These are phyloP conservation scores for Nigrospora oryzae DNA, from an alignment of 2,329 filamentous ascomycete species.

Conservation along the genomic window DNA sequence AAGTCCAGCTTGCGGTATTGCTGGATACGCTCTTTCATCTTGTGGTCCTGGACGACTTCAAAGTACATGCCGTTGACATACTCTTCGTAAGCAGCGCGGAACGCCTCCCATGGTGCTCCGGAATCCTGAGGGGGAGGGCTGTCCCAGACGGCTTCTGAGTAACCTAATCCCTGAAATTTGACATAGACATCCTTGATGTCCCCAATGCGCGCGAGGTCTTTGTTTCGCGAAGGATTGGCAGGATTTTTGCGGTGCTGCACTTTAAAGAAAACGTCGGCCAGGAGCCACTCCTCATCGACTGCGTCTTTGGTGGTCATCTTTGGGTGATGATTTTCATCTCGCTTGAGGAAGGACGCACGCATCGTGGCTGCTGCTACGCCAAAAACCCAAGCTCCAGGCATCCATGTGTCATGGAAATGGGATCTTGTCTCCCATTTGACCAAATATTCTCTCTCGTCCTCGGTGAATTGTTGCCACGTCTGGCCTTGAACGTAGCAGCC, in stretches of 20 bases:
- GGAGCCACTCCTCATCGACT: slow-evolving; percentile 77
- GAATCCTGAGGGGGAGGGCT: slow-evolving; percentile 61
- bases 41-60: slow-evolving; percentile 39
- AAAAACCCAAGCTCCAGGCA: slow-evolving; percentile 82
- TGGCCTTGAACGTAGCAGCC: slow-evolving; percentile 44
- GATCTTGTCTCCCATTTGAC: slow-evolving; percentile 79
- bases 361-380: slow-evolving; percentile 55
- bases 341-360: slow-evolving; percentile 69
- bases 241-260: slow-evolving; percentile 53
- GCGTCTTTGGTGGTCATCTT: slow-evolving; percentile 69
- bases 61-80: slow-evolving; percentile 77
- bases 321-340: slow-evolving; percentile 52
- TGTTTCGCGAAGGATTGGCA: slow-evolving; percentile 49
- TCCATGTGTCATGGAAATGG: slow-evolving; percentile 78
- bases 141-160: slow-evolving; percentile 90
- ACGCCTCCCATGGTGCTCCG: slow-evolving; percentile 65
- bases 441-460: slow-evolving; percentile 85
- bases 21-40: slow-evolving; percentile 59
- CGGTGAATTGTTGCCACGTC: slow-evolving; percentile 46
- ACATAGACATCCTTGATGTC: slow-evolving; percentile 69
- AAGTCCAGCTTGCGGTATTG: slow-evolving; percentile 62
- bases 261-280: slow-evolving; percentile 82
- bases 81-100: slow-evolving; percentile 75
- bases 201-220: slow-evolving; percentile 63
- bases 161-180: slow-evolving; percentile 88